A percentile compares a stretch with the other conserved stretches of the same genome.
phyloP scores from a whole-genome alignment of 768 basidiomycete species.

The Coprinopsis strossmayeri region DNA sequence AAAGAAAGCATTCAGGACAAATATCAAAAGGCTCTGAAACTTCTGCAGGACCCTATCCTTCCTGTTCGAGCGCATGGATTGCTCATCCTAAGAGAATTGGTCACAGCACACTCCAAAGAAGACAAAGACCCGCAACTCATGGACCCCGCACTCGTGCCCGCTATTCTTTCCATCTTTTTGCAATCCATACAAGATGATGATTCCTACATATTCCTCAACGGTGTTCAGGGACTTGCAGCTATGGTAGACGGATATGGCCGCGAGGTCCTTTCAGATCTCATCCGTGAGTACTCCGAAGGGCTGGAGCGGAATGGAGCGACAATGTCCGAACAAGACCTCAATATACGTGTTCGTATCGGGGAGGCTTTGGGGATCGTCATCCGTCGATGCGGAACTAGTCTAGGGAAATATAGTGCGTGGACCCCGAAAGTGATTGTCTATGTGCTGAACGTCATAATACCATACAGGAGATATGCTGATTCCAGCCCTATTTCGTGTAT shows the following conservation, averaged over 20 bases:
- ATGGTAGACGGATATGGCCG: conserved; percentile 77
- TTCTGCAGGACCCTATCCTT: conserved; percentile 85
- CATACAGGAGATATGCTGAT: conserved; percentile 60
- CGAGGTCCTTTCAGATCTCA: conserved; percentile 60
- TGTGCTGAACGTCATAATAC: conserved; percentile 2
- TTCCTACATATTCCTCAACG: conserved; percentile 92
- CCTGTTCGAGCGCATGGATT: conserved; percentile 94
- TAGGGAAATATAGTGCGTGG: conserved; percentile 65
- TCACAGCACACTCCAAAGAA: conserved; percentile 31
- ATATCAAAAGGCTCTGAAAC: conserved; percentile 83
- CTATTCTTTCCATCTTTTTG: conserved; percentile 82
- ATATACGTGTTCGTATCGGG: conserved; percentile 69
- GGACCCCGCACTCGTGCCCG: conserved; percentile 67
- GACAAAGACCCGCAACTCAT: conserved; percentile 20
- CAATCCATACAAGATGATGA: conserved; percentile 86
- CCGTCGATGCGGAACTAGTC: conserved; percentile 59
- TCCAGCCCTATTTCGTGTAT: conserved; percentile 59
- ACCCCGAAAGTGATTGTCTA: background rate
- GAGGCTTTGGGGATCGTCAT: conserved; percentile 82
- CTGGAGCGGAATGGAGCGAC: conserved; percentile 43
- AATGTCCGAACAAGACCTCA: conserved; percentile 58
- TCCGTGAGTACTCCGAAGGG: conserved; percentile 58
- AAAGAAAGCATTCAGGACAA: conserved; percentile 49
- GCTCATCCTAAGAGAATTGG: conserved; percentile 72
- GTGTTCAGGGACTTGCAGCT: conserved; percentile 81